Base-by-base conservation (phyloP, 768 basidiomycete genomes). In the Suillus clintonianus region DNA sequence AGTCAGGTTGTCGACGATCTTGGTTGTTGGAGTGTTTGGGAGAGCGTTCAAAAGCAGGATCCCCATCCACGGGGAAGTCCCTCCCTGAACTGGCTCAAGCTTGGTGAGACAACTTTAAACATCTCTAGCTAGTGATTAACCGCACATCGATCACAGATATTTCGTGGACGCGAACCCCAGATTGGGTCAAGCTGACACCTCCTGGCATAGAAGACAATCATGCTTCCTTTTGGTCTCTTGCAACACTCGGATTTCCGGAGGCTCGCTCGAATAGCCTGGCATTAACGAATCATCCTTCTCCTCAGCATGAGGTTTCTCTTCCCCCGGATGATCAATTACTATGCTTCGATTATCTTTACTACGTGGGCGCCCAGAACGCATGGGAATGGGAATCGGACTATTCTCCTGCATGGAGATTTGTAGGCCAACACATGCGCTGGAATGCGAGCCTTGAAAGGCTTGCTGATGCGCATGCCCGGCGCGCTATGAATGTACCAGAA, bases 401-500 rank as follows among this genome's bases (percentile, higher is more conserved):
- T 68, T 82, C 82, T 62, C 86, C 86, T 22, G 85, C 81, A 19
- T 89, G 87, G 87, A 74, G 82, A 67, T 80, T 80, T 70, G 84
- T 83, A 39, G 86, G 84, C 19, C 76, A 80, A 64, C 71, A 86
- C 66, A 77, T 86, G 76, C 79, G 77, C 59, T 89, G 84, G 84
- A 77, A 78, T 3, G 72, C 77, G 9, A 67, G 65, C 27, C 68
- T 89, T 13, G 72, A 79, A 63, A 64, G 68, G 6, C 66, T 87
- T 22, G 81, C 84, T 5, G 74, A 82, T 45, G 62, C 73, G 22
- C 85, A 86, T 68, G 74, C 85, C 34, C 75, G 83, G 63, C 73
- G 72, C 30, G 78, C 86, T 10, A 68, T 87, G 50, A 80, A 78
- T 17, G 65, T 80, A 9, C 60, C 71, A 24, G 74, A 76, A 41